Conservation (phyloP, 805 yeast species). For the Metschnikowia anglica region DNA sequence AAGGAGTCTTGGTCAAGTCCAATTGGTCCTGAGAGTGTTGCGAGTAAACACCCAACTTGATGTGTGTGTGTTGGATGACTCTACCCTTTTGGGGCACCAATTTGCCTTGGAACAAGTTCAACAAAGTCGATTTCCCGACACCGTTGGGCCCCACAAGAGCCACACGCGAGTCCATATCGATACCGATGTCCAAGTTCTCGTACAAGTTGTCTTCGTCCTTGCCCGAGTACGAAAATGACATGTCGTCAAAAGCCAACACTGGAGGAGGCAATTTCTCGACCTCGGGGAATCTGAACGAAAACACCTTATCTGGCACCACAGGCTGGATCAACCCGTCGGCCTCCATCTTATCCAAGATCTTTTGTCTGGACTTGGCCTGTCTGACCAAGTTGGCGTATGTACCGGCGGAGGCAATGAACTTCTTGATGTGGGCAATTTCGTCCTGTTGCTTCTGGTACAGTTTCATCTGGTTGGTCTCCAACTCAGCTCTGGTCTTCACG, state of each 20-base stretch:
- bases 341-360: constrained; percentile 99
- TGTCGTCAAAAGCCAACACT: constrained; percentile 93
- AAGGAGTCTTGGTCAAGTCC: constrained; percentile 90
- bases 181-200: constrained; percentile 91
- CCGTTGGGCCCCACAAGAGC: constrained; percentile 99
- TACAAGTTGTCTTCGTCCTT: constrained; percentile 82
- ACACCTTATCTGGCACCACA: constrained; percentile 89
- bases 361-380: constrained; percentile 99
- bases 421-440: constrained; percentile 96
- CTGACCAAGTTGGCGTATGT: constrained; percentile 97
- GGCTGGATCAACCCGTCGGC: constrained; percentile 96
- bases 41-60: constrained; percentile 97
- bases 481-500: constrained; percentile 88
- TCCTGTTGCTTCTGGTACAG: constrained; percentile 97
- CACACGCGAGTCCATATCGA: constrained; percentile 98
- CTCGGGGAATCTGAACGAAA: constrained; percentile 89
- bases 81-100: constrained; percentile 89
- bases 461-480: constrained; percentile 97
- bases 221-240: constrained; percentile 88
- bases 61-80: constrained; percentile 95
- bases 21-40: constrained; percentile 99
- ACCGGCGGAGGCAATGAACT: constrained; percentile 99
- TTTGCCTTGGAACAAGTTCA: constrained; percentile 95
- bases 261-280: constrained; percentile 99
- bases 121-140: constrained; percentile 95